Base-by-base conservation (phyloP, 2,329 filamentous ascomycete species). In the Rhytidhysteron rufulum region DNA sequence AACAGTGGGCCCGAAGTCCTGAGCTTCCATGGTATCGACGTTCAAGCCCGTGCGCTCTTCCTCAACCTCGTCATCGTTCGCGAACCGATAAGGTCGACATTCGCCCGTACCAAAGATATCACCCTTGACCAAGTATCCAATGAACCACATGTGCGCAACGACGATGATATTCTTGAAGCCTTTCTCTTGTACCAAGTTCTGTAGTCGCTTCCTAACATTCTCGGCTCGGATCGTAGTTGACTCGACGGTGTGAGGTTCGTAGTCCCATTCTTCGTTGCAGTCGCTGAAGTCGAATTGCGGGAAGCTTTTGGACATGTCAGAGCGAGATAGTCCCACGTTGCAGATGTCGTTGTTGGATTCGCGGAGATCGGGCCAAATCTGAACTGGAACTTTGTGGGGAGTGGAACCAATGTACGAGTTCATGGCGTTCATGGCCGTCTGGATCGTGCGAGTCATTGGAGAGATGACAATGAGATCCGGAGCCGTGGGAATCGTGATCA, bases 401-500 rank as follows among this genome's bases (percentile, higher is more conserved):
- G 10, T 20, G n/a, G 20, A 24, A 0, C 37, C 19, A 30, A 33
- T 32, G 10, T 55, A 39, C 10, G 20, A 42, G 0, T 50, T 47
- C 18, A 55, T 52, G 4, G 53, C 39, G 25, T 52, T 53, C 4
- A 54, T 33, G 1, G 52, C 53, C 2, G 53, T 55, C 31, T 57
- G 44, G 11, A 57, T 44, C 4, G 52, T 52, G n/a, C 53, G 47
- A 9, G 46, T 55, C 46, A 55, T 53, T 20, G 52, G 50, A 5
- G 53, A 57, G 20, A 57, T 47, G 33, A 57, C 32, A 36, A 57
- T 44, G 3, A 57, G 29, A 19, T 55, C 46, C 17, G 53, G 52
- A 5, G 5, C 27, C 0, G 33, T 6, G 3, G 42, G 6, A 6
- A 50, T 34, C 7, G 39, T 38, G 19, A 50, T 46, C 10, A 33